Evolutionary conservation across 1,139 yeast genomes (phyloP).

Genomic region (Spencermartinsiella ligniputridi): DNA sequence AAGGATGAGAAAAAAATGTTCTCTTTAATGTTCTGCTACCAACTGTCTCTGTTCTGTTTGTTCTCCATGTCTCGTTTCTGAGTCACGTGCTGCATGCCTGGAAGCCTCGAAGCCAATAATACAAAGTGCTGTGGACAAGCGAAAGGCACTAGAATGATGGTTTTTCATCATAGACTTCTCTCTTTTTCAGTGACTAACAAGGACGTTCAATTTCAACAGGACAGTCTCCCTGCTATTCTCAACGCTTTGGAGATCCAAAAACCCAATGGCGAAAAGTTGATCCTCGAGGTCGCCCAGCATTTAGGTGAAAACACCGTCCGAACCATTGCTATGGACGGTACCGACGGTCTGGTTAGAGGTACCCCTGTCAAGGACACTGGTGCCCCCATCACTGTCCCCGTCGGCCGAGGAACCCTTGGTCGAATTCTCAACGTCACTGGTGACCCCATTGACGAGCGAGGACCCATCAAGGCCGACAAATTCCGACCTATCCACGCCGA

Average conservation of each 20-base stretch:
- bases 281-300: conserved; percentile 98
- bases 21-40: too few relatives aligned
- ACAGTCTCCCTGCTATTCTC: conserved; percentile 93
- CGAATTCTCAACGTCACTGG: conserved; percentile 98
- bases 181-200: conserved; percentile 12
- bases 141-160: too few relatives aligned
- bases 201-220: conserved; percentile 98
- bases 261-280: conserved; percentile 64
- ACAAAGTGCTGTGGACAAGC: too few relatives aligned
- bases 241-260: conserved; percentile 86
- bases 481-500: conserved; percentile 98
- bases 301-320: conserved; percentile 99
- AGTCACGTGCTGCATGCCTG: too few relatives aligned
- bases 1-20: too few relatives aligned
- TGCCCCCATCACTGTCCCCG: conserved; percentile 98
- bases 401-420: conserved; percentile 98
- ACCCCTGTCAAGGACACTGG: conserved; percentile 89
- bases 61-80: too few relatives aligned
- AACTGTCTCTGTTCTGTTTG: too few relatives aligned
- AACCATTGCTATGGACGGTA: conserved; percentile 99
- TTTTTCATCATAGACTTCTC: too few relatives aligned
- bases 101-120: too few relatives aligned
- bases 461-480: conserved; percentile 89
- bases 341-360: conserved; percentile 99
- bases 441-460: conserved; percentile 99